Conservation (phyloP, 805 yeast genomes). For the Millerago galiae region DNA sequence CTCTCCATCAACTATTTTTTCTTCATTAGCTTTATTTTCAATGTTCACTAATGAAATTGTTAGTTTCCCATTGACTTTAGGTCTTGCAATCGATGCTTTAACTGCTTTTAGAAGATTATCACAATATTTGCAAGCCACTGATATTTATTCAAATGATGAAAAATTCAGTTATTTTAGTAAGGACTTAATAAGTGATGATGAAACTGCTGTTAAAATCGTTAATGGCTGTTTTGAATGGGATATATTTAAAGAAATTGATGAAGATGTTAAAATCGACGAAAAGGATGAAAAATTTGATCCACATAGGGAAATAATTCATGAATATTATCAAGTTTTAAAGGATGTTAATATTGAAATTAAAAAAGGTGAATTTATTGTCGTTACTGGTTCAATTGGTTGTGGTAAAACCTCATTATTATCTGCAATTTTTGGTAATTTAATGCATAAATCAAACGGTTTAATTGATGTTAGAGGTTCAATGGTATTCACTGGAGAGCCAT, state of each 20-base stretch:
- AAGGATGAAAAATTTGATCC: slow-evolving; percentile 3
- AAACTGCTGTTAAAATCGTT: slow-evolving; percentile 39
- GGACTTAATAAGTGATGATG: slow-evolving; percentile 5
- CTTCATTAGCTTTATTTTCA: slow-evolving; percentile 62
- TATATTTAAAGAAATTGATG: slow-evolving; percentile 17
- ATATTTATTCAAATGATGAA: slow-evolving; percentile 25
- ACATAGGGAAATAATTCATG: slow-evolving; percentile 5
- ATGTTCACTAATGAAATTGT: slow-evolving; percentile 53
- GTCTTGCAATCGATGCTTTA: slow-evolving; percentile 52
- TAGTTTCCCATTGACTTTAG: slow-evolving; percentile 50
- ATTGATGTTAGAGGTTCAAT: slow-evolving; percentile 52
- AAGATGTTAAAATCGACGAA: not conserved
- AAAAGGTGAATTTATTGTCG: slow-evolving; percentile 64
- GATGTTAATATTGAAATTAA: slow-evolving; percentile 46
- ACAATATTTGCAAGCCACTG: slow-evolving; percentile 45
- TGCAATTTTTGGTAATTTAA: slow-evolving; percentile 59
- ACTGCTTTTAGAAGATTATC: slow-evolving; percentile 50
- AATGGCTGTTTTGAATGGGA: slow-evolving; percentile 65
- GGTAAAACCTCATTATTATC: slow-evolving; percentile 70
- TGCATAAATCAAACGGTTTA: slow-evolving; percentile 36
- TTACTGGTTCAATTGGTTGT: slow-evolving; percentile 76
- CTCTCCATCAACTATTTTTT: slow-evolving; percentile 56
- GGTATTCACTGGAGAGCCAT: slow-evolving; percentile 56
- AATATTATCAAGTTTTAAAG: slow-evolving; percentile 19
- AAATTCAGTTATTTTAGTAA: slow-evolving; percentile 30